Evolutionary conservation across 192 early-diverging fungal species (phyloP), one percentile per base, ranked within the genome.

Genomic region (Paraglomus brasilianum): DNA sequence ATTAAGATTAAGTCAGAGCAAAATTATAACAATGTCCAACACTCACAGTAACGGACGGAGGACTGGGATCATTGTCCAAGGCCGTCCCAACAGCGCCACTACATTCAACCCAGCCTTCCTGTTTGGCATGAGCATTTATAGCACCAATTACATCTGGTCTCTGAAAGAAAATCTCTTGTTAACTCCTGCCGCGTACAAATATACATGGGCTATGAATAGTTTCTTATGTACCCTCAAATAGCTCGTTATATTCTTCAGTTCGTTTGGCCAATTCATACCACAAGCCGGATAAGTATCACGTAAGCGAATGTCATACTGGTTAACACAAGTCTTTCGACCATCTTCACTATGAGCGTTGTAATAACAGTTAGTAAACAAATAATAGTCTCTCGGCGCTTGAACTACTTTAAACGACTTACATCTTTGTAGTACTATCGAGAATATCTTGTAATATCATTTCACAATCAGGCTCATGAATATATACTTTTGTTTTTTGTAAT

Each of bases 41-140:
- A 63, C 74, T 71, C 86, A 91, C 88, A 36, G 70, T 46, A 49
- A 84, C 77, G 1, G 89, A 77, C 38, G 91, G 85, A 4, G 69
- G 39, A 45, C 86, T 88, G 8, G 61, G 13, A 72, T 89, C 89
- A 24, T 49, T 57, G 21, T 48, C 24, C 42, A 93, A 72, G 1
- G 62, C 79, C 5, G 17, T 14, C 24, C 58, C 47, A 17, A 92
- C 91, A 19, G 42, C 55, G 1, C 47, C 42, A 71, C 73, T 75
- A 72, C 92, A 94, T 62, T 94, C 92, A 1, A 56, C 48, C 89
- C 91, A 93, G 5, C 64, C 77, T 9, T 51, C 47, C 21, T 40
- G 42, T 40, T 77, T 66, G 10, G 47, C 55, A 15, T 65, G 52
- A 1, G 81, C 86, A 79, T 92, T 86, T 42, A 92, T 75, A 0